Conservation (phyloP, 768 basidiomycete species). For the Hypsizygus marmoreus region DNA sequence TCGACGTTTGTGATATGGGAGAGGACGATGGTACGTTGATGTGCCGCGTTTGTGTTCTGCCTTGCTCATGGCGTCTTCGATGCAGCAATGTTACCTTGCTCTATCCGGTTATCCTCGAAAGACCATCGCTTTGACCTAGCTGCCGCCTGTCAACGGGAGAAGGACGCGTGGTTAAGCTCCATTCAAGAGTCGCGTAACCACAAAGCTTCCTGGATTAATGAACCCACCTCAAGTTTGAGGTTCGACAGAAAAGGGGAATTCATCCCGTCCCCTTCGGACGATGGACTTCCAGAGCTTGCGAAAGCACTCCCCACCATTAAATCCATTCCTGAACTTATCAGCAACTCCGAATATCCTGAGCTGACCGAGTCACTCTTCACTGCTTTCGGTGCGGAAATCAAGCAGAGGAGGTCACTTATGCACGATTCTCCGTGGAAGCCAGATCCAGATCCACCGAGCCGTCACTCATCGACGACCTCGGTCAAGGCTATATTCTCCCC, state of each 20-base stretch:
- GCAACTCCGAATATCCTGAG: conserved; percentile 32
- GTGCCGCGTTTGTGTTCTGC: conserved; percentile 1
- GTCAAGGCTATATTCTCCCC: conserved; percentile 62
- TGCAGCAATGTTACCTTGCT: conserved; percentile 77
- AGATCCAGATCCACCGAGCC: conserved; percentile 41
- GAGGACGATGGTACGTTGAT: conserved; percentile 73
- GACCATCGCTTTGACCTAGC: conserved; percentile 85
- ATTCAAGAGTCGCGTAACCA: conserved; percentile 56
- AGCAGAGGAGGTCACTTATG: conserved; percentile 26
- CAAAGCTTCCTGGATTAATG: conserved; percentile 52
- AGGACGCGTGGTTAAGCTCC: conserved; percentile 80
- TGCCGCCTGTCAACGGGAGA: conserved; percentile 82
- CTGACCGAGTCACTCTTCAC: conserved; percentile 37
- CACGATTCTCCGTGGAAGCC: conserved; percentile 24
- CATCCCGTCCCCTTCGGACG: conserved; percentile 36
- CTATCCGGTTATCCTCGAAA: conserved; percentile 70
- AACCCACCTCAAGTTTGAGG: conserved; percentile 65
- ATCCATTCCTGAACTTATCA: conserved; percentile 52
- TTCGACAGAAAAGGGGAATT: conserved; percentile 44
- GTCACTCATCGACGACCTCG: conserved; percentile 65
- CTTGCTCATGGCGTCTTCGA: conserved; percentile 5
- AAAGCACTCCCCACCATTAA: conserved; percentile 54
- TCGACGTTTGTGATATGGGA: conserved; percentile 67
- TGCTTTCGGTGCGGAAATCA: conserved; percentile 31
- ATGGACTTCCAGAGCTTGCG: conserved; percentile 41